Conservation (phyloP, 2,329 filamentous ascomycete species). For the Colletotrichum ledebouriae region DNA sequence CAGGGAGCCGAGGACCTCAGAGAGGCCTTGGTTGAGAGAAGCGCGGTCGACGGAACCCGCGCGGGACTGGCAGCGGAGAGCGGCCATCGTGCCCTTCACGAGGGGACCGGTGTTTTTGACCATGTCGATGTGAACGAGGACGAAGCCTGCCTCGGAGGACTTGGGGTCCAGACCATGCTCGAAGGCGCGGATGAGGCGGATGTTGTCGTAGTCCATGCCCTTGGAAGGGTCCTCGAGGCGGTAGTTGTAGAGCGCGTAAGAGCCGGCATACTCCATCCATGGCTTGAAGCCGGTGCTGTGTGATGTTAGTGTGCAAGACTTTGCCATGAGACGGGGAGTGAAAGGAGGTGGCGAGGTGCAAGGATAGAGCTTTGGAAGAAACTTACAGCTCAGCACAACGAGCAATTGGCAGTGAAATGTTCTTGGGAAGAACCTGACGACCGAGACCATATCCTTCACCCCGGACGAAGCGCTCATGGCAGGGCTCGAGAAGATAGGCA, state of each 20-base stretch:
- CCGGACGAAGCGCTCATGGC: constrained; percentile 79
- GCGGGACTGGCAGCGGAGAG: constrained; percentile 60
- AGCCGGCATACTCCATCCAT: constrained; percentile 88
- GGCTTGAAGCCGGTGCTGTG: constrained; percentile 80
- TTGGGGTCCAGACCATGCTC: constrained; percentile 88
- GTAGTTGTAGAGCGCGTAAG: constrained; percentile 79
- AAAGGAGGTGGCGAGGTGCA: background rate
- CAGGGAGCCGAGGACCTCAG: constrained; percentile 73
- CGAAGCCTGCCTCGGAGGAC: constrained; percentile 94
- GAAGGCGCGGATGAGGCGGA: constrained; percentile 91
- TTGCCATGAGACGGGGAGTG: background rate
- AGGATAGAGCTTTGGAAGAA: background rate
- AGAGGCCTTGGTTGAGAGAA: constrained; percentile 74
- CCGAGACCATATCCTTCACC: constrained; percentile 84
- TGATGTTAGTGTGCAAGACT: constrained; percentile 6
- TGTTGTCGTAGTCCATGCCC: constrained; percentile 73
- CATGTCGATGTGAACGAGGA: constrained; percentile 97
- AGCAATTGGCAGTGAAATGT: constrained; percentile 85
- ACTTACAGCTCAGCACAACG: constrained; percentile 87
- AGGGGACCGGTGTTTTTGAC: constrained; percentile 86
- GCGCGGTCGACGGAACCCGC: constrained; percentile 42
- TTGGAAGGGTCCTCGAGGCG: constrained; percentile 67
- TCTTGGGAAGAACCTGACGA: constrained; percentile 77
- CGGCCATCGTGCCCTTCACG: constrained; percentile 77
- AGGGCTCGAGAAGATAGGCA: constrained; percentile 91